Evolutionary conservation across 352 stramenopile genomes (phyloP).

Genomic region (Thraustochytrium striatum): DNA sequence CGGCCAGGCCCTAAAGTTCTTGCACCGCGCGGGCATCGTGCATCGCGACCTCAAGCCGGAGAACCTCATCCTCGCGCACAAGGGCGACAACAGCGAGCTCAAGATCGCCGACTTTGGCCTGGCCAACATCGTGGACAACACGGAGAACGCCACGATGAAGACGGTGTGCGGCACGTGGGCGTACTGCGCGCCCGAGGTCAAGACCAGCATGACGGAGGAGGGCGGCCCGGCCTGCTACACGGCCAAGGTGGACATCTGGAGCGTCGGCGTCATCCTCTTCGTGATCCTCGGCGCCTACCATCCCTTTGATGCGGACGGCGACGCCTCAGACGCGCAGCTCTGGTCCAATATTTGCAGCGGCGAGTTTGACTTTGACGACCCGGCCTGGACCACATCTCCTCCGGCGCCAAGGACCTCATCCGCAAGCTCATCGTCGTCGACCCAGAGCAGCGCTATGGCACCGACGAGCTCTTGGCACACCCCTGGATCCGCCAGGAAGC

Average conservation of each 20-base stretch:
- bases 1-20: slow-evolving; percentile 73
- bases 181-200: slow-evolving; percentile 88
- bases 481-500: slow-evolving; percentile 50
- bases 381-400: slow-evolving; percentile 80
- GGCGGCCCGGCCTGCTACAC: slow-evolving; percentile 65
- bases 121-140: slow-evolving; percentile 61
- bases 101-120: slow-evolving; percentile 86
- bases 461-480: slow-evolving; percentile 55
- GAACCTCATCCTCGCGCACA: slow-evolving; percentile 77
- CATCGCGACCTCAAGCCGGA: slow-evolving; percentile 80
- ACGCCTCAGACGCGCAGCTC: slow-evolving; percentile 78
- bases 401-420: slow-evolving; percentile 82
- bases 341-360: slow-evolving; percentile 79
- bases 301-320: slow-evolving; percentile 50
- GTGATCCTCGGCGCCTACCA: slow-evolving; percentile 48
- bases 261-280: slow-evolving; percentile 68
- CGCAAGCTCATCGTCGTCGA: slow-evolving; percentile 72
- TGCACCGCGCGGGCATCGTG: slow-evolving; percentile 78
- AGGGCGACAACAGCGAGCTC: slow-evolving; percentile 74
- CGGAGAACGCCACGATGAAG: slow-evolving; percentile 71
- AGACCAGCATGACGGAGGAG: slow-evolving; percentile 58
- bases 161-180: slow-evolving; percentile 62
- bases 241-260: slow-evolving; percentile 76
- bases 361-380: slow-evolving; percentile 76
- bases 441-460: slow-evolving; percentile 63